phyloP scores from a whole-genome alignment of 169 alveolate genomes.

The Plasmodium berghei region DNA sequence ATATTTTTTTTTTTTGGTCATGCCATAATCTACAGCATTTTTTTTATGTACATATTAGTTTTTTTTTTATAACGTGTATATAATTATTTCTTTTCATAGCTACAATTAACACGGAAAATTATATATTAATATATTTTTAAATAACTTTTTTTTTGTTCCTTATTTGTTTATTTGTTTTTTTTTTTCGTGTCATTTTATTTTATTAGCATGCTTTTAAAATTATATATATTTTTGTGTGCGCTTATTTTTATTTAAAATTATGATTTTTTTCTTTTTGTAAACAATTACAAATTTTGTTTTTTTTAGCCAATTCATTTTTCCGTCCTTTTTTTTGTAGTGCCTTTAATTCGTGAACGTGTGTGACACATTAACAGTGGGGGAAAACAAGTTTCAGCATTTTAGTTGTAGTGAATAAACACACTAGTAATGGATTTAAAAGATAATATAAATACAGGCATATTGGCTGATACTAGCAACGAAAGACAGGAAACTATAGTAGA shows the following conservation, averaged over 20 bases:
- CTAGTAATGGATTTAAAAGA: slow-evolving; percentile 49
- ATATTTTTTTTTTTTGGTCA: slow-evolving; percentile 30
- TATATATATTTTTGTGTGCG: slow-evolving; percentile 20
- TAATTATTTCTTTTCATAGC: slow-evolving; percentile 41
- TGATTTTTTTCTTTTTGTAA: slow-evolving; percentile 58
- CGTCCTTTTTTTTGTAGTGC: slow-evolving; percentile 25
- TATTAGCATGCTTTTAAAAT: slow-evolving; percentile 49
- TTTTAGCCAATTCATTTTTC: slow-evolving; percentile 3
- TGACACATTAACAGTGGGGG: slow-evolving; percentile 2
- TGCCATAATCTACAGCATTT: slow-evolving; percentile 35
- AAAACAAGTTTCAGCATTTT: slow-evolving; percentile 19
- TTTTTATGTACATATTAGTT: slow-evolving; percentile 25
- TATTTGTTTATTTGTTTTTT: slow-evolving; percentile 27
- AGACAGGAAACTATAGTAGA: slow-evolving; percentile 31
- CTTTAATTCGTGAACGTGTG: background rate
- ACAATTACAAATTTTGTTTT: slow-evolving; percentile 18
- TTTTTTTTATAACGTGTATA: slow-evolving; percentile 18
- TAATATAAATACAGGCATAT: slow-evolving; percentile 23
- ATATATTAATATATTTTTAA: slow-evolving; percentile 26
- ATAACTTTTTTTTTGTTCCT: slow-evolving; percentile 50
- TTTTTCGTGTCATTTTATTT: slow-evolving; percentile 12
- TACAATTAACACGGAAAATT: slow-evolving; percentile 39
- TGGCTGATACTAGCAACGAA: slow-evolving; percentile 37
- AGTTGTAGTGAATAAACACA: slow-evolving; percentile 48
- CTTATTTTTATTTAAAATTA: slow-evolving; percentile 33